Evolutionary conservation across 2,329 filamentous ascomycete species (phyloP), one percentile per base, ranked within the genome.

Genomic region (Talaromyces amestolkiae): DNA sequence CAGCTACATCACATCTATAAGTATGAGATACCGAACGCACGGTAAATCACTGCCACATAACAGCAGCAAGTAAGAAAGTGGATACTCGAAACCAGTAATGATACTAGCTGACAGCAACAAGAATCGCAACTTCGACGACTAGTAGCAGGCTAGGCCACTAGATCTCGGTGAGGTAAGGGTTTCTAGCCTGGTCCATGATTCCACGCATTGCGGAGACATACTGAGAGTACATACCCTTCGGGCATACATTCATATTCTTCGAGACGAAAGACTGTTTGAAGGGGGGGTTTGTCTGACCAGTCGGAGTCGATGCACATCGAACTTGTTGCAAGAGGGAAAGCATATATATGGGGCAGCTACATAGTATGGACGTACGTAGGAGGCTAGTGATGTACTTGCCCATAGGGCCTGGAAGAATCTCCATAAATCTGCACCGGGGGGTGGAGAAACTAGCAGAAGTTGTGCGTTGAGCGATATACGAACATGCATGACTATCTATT

Each of bases 91-190:
- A 31, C 27, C 27, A 31, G 27, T 31, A 7, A 31, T 31, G 7
- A 31, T 31, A 4, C 27, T 31, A 7, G 27, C 27, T 31, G 27
- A 31, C 27, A 31, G 27, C 27, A 35, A 54, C 24, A 54, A 54
- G 17, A 27, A 53, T 53, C 27, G 15, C 49, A 53, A 7, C 8
- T 37, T 37, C n/a, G 19, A 37, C 13, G 51, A 35, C 53, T 37
- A 56, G 31, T 39, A 31, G 27, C 27, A 31, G 27, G 5, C 5
- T 31, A 37, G 9, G 5, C 6, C 22, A 37, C 31, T 22, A 56
- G 53, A 24, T 56, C 53, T 37, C 5, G 33, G 53, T 56, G 53
- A 56, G 53, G 53, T 37, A 56, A 56, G 53, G 53, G 53, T n/a
- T 24, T 56, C 53, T 56, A 56, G 33, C 53, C 53, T 56, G 53